These are phyloP conservation scores for Myxozyma lipomycoides DNA, from an alignment of 805 yeast species.

Conservation along the genomic window DNA sequence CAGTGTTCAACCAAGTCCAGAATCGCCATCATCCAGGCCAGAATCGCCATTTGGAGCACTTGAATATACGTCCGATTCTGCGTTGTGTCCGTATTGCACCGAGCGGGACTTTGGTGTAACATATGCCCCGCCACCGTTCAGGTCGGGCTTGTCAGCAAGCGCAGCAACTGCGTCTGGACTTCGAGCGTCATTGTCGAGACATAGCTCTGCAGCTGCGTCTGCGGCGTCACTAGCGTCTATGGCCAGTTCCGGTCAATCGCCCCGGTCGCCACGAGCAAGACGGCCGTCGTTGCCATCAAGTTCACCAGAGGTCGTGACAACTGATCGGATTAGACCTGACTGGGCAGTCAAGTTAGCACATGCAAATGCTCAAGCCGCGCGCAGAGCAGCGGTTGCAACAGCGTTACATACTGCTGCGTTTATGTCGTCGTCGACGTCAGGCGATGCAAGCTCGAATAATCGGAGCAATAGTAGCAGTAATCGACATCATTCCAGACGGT, in stretches of 20 bases:
- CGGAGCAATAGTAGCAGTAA: not conserved
- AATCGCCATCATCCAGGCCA: not conserved
- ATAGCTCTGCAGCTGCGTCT: conserved; percentile 18
- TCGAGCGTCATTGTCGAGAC: conserved; percentile 21
- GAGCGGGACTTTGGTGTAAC: conserved; percentile 79
- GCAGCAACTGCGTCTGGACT: conserved; percentile 15
- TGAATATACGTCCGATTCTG: conserved; percentile 73
- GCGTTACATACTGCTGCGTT: conserved; percentile 88
- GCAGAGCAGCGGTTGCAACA: conserved; percentile 89
- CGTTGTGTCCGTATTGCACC: conserved; percentile 92
- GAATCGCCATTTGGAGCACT: conserved; percentile 2
- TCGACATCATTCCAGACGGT: not conserved
- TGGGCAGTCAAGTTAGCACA: conserved; percentile 75
- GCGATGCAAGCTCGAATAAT: not conserved
- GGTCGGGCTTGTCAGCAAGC: conserved; percentile 35
- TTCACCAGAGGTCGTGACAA: conserved; percentile 67
- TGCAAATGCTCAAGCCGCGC: conserved; percentile 73
- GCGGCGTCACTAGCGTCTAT: conserved; percentile 9
- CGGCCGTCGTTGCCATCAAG: conserved; percentile 53
- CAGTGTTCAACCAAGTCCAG: conserved; percentile 1
- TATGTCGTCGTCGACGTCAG: conserved; percentile 38
- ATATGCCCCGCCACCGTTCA: conserved; percentile 67
- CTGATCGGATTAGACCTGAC: conserved; percentile 84
- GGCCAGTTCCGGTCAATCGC: not conserved
- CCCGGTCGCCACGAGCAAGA: conserved; percentile 11